Base-by-base conservation (phyloP, 495 filamentous ascomycete genomes). In the Hamigera avellanea region DNA sequence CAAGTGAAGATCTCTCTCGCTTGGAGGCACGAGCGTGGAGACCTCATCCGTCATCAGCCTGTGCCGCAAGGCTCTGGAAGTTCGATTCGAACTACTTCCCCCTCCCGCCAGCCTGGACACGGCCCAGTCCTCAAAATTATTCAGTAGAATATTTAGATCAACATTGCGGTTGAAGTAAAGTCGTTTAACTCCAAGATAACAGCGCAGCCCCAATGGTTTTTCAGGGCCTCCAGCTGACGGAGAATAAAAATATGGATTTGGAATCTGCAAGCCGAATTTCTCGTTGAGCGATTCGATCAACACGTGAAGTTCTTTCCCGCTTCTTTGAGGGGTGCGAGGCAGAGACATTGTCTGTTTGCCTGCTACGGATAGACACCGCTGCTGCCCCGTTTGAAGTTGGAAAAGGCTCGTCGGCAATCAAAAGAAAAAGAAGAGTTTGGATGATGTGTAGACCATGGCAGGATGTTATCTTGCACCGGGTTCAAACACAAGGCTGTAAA, bases 71-170 rank as follows among this genome's bases (percentile, higher is more conserved):
- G 28, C 14, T 15, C 14, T n/a, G 5, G 28, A 30, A 6, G 28
- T 15, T 30, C 28, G 14, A 30, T 15, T 15, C 12, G 12, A 30
- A 13, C 28, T 13, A 30, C 28, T n/a, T 8, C 13, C 13, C 9
- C 16, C 21, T 13, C 27, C 19, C 18, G 26, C 28, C 18, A 17
- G 14, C 10, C 39, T 35, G 5, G 18, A 12, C 13, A 33, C 14
- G 1, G 44, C 45, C 54, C 54, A 61, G 19, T 61, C 57, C 17
- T 46, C 49, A 18, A 61, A 56, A 12, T 38, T 39, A 17, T 45
- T 36, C 3, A 61, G 15, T 2, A 54, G 19, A 0, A 15, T 10
- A 12, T 45, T 9, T 18, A 61, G 19, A 18, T 45, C 39, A 1
- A 43, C 42, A 3, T 37, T 32, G 26, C 36, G 44, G 12, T 25